phyloP scores from a whole-genome alignment of 2,329 filamentous ascomycete species.

The Cladophialophora exuberans region DNA sequence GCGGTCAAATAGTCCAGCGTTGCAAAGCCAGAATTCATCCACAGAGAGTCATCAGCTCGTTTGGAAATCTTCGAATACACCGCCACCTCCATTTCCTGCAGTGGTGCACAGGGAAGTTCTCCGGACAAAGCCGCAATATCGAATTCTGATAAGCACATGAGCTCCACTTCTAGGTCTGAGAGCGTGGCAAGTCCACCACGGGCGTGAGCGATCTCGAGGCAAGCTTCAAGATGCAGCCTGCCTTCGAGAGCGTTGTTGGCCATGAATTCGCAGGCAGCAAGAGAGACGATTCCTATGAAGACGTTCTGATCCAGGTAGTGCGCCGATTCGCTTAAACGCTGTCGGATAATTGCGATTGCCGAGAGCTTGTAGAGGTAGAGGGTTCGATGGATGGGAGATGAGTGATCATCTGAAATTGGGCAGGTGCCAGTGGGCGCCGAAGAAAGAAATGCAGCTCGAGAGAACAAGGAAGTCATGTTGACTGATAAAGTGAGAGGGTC shows the following conservation, averaged over 20 bases:
- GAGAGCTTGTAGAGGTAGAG: conserved; percentile 5
- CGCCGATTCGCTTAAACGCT: not conserved
- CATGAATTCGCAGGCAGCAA: conserved; percentile 5
- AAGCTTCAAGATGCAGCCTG: conserved; percentile 1
- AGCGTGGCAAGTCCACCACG: not conserved
- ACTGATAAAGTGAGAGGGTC: not conserved
- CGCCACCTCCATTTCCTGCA: not conserved
- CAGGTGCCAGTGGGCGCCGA: not conserved
- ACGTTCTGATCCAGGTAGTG: not conserved
- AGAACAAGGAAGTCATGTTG: not conserved
- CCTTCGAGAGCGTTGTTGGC: not conserved
- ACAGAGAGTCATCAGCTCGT: not conserved
- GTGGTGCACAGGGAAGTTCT: not conserved
- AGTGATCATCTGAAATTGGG: not conserved
- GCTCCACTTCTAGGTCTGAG: not conserved
- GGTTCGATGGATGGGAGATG: not conserved
- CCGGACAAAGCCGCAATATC: not conserved
- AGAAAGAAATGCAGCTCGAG: not conserved
- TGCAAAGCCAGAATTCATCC: not conserved
- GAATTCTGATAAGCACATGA: not conserved
- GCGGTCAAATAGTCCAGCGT: not conserved
- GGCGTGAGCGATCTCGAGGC: conserved; percentile 3
- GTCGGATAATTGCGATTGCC: not conserved
- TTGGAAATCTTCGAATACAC: not conserved
- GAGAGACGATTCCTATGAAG: not conserved